Evolutionary conservation across 176 grass and related monocot genomes (phyloP).

Genomic region (Ampelocalamus luodianensis): DNA sequence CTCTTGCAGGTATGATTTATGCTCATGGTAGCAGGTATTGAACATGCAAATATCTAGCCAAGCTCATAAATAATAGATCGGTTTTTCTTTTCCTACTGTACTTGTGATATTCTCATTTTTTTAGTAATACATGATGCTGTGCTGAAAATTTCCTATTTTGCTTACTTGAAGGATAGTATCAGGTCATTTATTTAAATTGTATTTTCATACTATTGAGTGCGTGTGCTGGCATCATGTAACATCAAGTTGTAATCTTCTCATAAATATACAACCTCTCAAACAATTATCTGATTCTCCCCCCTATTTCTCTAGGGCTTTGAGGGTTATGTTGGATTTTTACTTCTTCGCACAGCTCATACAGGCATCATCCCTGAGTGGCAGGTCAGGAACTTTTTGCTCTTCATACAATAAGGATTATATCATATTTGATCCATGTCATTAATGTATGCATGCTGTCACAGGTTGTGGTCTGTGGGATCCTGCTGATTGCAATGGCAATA

Average conservation of each 20-base stretch:
- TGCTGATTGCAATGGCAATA: conserved; percentile 90
- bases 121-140: background rate
- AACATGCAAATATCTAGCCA: conserved; percentile 19
- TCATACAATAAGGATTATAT: background rate
- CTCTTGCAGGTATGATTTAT: conserved; percentile 77
- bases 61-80: conserved; percentile 9
- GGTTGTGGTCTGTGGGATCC: conserved; percentile 80
- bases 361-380: conserved; percentile 84
- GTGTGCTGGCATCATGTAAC: conserved; percentile 9
- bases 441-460: conserved; percentile 42
- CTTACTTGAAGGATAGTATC: background rate
- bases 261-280: background rate
- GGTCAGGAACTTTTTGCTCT: conserved; percentile 53
- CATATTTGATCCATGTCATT: conserved; percentile 27
- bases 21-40: background rate
- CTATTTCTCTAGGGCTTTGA: conserved; percentile 75
- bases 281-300: background rate
- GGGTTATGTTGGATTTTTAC: conserved; percentile 83
- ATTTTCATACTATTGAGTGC: background rate
- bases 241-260: conserved; percentile 19
- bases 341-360: conserved; percentile 72
- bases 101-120: background rate
- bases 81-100: background rate
- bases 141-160: background rate
- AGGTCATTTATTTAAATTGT: conserved; percentile 14